Conservation (phyloP, 1,139 yeast genomes). For the Candida sojae region DNA sequence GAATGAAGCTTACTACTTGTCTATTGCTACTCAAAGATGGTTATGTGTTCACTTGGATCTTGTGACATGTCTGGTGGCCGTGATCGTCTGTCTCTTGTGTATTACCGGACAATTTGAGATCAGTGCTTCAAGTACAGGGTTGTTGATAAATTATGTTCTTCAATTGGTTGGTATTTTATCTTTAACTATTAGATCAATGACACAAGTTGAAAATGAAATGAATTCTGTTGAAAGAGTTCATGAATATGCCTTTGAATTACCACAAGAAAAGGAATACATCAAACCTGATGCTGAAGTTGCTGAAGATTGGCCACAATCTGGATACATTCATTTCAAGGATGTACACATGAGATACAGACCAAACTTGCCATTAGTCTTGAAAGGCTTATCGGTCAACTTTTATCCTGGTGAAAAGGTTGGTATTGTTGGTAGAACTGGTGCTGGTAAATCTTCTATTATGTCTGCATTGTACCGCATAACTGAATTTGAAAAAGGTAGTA, state of each 20-base stretch:
- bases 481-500: conserved; percentile 81
- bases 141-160: conserved; percentile 43
- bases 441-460: conserved; percentile 91
- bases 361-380: conserved; percentile 83
- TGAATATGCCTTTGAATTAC: conserved; percentile 48
- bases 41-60: conserved; percentile 43
- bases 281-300: conserved; percentile 71
- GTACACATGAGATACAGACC: conserved; percentile 85
- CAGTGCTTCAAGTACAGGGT: conserved; percentile 46
- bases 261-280: conserved; percentile 73
- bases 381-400: conserved; percentile 75
- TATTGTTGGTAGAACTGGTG: conserved; percentile 94
- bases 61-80: conserved; percentile 39
- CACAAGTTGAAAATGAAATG: conserved; percentile 51
- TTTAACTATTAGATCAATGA: conserved; percentile 43
- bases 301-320: conserved; percentile 78
- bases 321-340: conserved; percentile 73
- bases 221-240: conserved; percentile 48
- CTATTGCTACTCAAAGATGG: conserved; percentile 50
- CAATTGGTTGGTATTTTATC: conserved; percentile 47
- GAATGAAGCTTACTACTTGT: conserved; percentile 46
- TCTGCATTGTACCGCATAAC: conserved; percentile 89
- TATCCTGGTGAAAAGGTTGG: conserved; percentile 84
- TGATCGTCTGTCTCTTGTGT: conserved; percentile 42
- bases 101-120: conserved; percentile 42